A percentile compares a stretch with the other conserved stretches of the same genome.
Conservation (phyloP, 2,329 filamentous ascomycete species). For the Orbilia javanica region DNA sequence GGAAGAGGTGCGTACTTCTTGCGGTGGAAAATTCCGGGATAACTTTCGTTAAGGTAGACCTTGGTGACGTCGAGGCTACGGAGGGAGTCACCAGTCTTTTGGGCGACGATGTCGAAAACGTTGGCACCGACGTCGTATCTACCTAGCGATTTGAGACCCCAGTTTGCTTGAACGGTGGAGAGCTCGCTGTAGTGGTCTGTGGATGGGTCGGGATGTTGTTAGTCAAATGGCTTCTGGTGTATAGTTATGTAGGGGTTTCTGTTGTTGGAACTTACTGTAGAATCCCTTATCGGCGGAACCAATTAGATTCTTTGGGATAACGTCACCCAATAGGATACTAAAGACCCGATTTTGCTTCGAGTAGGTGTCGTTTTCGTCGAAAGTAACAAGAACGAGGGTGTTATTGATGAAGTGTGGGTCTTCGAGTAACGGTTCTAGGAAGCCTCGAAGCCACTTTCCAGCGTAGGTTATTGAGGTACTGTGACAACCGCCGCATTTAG, state of each 20-base stretch:
- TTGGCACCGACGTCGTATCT: slow-evolving; percentile 80
- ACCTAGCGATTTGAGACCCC: slow-evolving; percentile 76
- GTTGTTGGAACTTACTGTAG: slow-evolving; percentile 68
- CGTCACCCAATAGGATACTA: slow-evolving; percentile 79
- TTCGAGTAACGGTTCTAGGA: slow-evolving; percentile 77
- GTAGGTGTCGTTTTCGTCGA: slow-evolving; percentile 83
- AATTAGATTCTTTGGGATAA: slow-evolving; percentile 74
- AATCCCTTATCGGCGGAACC: slow-evolving; percentile 78
- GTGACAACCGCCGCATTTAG: not conserved
- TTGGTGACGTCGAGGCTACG: slow-evolving; percentile 64
- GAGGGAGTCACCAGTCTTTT: slow-evolving; percentile 72
- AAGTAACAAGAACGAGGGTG: slow-evolving; percentile 81
- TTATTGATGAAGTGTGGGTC: slow-evolving; percentile 77
- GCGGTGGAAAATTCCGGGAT: slow-evolving; percentile 69
- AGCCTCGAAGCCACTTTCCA: slow-evolving; percentile 75
- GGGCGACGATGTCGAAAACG: slow-evolving; percentile 74
- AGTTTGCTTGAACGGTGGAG: slow-evolving; percentile 77
- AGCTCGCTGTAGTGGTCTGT: slow-evolving; percentile 76
- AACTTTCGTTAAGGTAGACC: slow-evolving; percentile 70
- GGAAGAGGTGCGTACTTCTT: slow-evolving; percentile 64
- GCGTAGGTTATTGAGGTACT: slow-evolving; percentile 75
- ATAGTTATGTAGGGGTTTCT: not conserved
- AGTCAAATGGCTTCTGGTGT: not conserved
- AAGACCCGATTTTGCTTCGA: slow-evolving; percentile 76
- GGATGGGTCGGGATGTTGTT: not conserved